phyloP scores from a whole-genome alignment of 495 filamentous ascomycete genomes.

The Podospora pseudocomata region DNA sequence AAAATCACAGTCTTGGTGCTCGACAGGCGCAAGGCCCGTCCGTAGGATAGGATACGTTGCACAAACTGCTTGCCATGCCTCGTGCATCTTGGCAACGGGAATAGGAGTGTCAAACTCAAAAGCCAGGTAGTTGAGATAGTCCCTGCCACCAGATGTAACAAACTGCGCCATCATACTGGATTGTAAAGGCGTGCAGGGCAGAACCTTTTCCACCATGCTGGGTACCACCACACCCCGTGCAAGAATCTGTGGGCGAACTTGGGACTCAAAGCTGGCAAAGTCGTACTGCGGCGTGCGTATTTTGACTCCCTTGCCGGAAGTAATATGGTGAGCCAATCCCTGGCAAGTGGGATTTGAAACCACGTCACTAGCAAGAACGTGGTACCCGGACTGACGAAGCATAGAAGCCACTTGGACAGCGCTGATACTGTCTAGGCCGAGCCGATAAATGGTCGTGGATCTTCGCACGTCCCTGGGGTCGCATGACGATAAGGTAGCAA shows the following conservation, averaged over 20 bases:
- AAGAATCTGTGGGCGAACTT: conserved; percentile 28
- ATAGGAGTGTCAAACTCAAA: conserved; percentile 38
- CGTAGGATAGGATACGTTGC: conserved; percentile 62
- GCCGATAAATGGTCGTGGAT: conserved; percentile 67
- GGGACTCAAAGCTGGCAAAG: conserved; percentile 31
- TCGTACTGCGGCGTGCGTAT: conserved; percentile 38
- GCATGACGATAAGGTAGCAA: conserved; percentile 53
- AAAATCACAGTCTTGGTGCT: conserved; percentile 55
- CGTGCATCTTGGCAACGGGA: conserved; percentile 30
- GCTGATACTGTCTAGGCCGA: conserved; percentile 85
- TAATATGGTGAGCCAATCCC: conserved; percentile 26
- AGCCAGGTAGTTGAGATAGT: conserved; percentile 61
- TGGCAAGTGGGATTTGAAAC: conserved; percentile 57
- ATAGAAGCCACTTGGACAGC: conserved; percentile 70
- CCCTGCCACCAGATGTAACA: conserved; percentile 47
- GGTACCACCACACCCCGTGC: conserved; percentile 7
- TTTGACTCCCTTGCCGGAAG: neutral
- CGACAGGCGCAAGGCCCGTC: conserved; percentile 62
- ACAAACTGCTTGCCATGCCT: conserved; percentile 57
- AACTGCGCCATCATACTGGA: conserved; percentile 61
- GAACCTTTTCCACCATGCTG: conserved; percentile 40
- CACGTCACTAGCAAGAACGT: conserved; percentile 62
- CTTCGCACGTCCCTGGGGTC: conserved; percentile 54
- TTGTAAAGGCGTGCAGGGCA: conserved; percentile 65
- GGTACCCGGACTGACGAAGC: conserved; percentile 55